phyloP scores from a whole-genome alignment of 2,329 filamentous ascomycete genomes.

The Colletotrichum gloeosporioides region DNA sequence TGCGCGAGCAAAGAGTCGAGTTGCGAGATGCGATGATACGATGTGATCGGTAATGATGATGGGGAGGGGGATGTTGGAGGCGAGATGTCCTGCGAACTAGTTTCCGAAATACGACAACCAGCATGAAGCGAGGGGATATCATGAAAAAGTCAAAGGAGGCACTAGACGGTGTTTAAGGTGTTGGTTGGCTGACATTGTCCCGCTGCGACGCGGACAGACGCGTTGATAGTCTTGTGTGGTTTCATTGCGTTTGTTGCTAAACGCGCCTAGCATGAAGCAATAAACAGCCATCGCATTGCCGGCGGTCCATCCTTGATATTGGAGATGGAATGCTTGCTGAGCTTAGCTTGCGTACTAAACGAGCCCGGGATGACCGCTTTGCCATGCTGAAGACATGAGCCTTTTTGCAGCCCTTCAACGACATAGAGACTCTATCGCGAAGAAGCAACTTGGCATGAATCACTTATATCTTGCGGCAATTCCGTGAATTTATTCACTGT shows the following conservation, averaged over 20 bases:
- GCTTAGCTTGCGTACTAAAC: neutral
- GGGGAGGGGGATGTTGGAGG: neutral
- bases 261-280: constrained; percentile 7
- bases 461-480: neutral
- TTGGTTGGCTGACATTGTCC: neutral
- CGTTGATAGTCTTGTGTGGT: neutral
- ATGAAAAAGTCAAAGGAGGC: neutral
- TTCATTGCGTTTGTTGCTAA: neutral
- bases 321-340: neutral
- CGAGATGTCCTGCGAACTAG: neutral
- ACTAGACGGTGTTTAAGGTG: neutral
- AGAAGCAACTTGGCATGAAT: neutral
- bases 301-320: neutral
- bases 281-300: neutral
- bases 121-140: neutral
- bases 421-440: neutral
- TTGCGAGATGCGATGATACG: neutral
- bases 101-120: neutral
- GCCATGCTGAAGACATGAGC: neutral
- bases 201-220: neutral
- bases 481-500: neutral
- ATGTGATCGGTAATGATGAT: neutral
- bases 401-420: neutral
- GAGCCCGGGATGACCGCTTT: neutral
- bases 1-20: neutral